phyloP scores from a whole-genome alignment of 495 filamentous ascomycete genomes.

The Daldinia bambusicola region DNA sequence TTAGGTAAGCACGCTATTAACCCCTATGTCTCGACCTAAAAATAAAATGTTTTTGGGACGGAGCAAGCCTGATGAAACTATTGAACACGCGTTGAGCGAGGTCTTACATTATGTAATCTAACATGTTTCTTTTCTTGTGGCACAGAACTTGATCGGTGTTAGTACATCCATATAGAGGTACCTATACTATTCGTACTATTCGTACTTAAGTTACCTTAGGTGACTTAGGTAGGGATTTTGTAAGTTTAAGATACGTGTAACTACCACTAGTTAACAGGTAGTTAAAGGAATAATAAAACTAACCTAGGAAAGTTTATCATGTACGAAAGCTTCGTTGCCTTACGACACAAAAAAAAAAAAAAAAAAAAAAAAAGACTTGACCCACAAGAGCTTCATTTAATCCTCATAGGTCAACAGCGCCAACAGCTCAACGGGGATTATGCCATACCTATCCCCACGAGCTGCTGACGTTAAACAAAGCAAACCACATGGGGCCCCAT shows the following conservation, averaged over 20 bases:
- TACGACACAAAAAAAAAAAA: not conserved
- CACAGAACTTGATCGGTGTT: no score
- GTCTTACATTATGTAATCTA: not conserved
- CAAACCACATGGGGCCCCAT: constrained; percentile 6
- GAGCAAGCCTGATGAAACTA: not conserved
- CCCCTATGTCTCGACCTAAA: constrained; percentile 1
- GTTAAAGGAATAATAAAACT: no score
- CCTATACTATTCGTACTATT: no score
- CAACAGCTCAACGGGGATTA: not conserved
- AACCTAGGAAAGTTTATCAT: no score
- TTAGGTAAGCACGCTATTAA: not conserved
- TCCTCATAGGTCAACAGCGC: not conserved
- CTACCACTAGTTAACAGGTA: no score
- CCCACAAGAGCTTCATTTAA: constrained; percentile 12
- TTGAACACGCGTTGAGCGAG: not conserved
- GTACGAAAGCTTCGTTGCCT: constrained; percentile 1
- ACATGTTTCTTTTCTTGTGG: not conserved
- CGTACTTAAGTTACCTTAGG: no score
- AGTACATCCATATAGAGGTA: no score
- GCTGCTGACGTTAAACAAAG: constrained; percentile 8
- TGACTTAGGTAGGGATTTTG: no score
- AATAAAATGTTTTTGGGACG: not conserved
- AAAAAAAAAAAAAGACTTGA: not conserved
- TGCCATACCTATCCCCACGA: constrained; percentile 10
- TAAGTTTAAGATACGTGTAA: not conserved